A percentile compares a stretch with the other conserved stretches of the same genome.
phyloP scores from a whole-genome alignment of 768 basidiomycete species.

The Hericium rajendrae region DNA sequence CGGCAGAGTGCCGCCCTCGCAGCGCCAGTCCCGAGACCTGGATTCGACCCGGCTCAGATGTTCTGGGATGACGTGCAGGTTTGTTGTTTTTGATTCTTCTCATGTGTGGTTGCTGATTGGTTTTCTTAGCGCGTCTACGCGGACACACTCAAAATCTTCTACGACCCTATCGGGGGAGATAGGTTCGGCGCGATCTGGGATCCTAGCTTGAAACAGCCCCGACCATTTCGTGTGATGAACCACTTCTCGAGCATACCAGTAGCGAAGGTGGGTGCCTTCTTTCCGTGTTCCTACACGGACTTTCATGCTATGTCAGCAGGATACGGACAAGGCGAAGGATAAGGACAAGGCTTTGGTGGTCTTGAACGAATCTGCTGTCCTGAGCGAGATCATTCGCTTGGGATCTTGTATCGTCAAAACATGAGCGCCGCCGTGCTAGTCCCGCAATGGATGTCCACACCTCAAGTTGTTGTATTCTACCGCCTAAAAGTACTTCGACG shows the following conservation, averaged over 20 bases:
- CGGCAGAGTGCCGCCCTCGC: constrained; percentile 15
- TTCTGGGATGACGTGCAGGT: constrained; percentile 71
- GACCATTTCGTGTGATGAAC: constrained; percentile 73
- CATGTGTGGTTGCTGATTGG: background rate
- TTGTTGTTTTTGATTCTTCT: background rate
- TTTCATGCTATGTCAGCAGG: constrained; percentile 2
- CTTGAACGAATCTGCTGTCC: constrained; percentile 56
- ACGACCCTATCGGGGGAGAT: constrained; percentile 72
- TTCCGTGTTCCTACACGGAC: background rate
- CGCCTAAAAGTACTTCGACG: background rate
- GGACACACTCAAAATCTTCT: constrained; percentile 76
- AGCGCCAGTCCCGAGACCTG: constrained; percentile 36
- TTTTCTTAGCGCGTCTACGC: constrained; percentile 51
- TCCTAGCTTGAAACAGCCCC: constrained; percentile 47
- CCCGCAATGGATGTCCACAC: too few species aligned
- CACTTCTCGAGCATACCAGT: constrained; percentile 67
- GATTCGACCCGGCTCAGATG: constrained; percentile 69
- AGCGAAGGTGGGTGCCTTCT: constrained; percentile 18
- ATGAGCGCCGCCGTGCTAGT: background rate
- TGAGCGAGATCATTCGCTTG: constrained; percentile 69
- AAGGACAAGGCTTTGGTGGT: constrained; percentile 50
- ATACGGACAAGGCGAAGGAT: constrained; percentile 28
- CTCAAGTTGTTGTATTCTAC: too few species aligned
- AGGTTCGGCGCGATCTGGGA: constrained; percentile 84
- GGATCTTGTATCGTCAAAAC: constrained; percentile 57